phyloP scores from a whole-genome alignment of 1,284 basidiomycete genomes.

The Fistulina hepatica region DNA sequence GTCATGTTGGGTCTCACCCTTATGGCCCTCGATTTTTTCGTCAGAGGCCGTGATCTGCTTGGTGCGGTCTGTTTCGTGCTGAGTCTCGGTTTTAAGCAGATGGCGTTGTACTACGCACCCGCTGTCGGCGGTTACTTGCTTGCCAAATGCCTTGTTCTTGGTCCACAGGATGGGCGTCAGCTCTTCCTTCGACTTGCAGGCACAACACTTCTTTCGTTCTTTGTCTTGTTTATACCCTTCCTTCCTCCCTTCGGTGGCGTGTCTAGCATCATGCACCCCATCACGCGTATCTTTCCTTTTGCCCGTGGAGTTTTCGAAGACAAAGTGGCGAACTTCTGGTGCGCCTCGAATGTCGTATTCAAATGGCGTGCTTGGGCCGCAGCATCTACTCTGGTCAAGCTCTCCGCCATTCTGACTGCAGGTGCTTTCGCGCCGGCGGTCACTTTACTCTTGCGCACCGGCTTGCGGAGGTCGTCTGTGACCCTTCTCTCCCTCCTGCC shows the following conservation, averaged over 20 bases:
- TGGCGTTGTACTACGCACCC: slow-evolving; percentile 91
- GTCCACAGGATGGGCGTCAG: slow-evolving; percentile 47
- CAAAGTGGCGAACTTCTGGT: slow-evolving; percentile 96
- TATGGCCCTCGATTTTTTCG: slow-evolving; percentile 60
- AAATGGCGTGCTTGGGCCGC: slow-evolving; percentile 64
- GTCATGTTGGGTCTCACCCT: slow-evolving; percentile 83
- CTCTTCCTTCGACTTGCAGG: slow-evolving; percentile 62
- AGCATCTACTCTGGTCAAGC: slow-evolving; percentile 38
- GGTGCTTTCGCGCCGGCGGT: slow-evolving; percentile 57
- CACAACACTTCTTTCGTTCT: slow-evolving; percentile 49
- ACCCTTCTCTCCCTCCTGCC: slow-evolving; percentile 54
- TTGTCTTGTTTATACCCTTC: slow-evolving; percentile 67
- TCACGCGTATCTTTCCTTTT: slow-evolving; percentile 85
- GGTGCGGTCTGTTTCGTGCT: slow-evolving; percentile 78
- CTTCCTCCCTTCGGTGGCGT: slow-evolving; percentile 47
- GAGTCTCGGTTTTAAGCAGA: slow-evolving; percentile 88
- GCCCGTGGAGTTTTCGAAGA: slow-evolving; percentile 88
- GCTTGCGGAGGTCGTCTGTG: slow-evolving; percentile 26
- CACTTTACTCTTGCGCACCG: slow-evolving; percentile 39
- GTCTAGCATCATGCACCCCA: slow-evolving; percentile 38
- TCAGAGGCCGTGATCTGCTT: slow-evolving; percentile 53
- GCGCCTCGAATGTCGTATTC: slow-evolving; percentile 77
- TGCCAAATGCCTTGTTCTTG: slow-evolving; percentile 72
- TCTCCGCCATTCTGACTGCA: slow-evolving; percentile 49
- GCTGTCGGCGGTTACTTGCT: slow-evolving; percentile 78